These are phyloP conservation scores for Margaritispora aquatica DNA, from an alignment of 495 filamentous ascomycete genomes.

Conservation along the genomic window DNA sequence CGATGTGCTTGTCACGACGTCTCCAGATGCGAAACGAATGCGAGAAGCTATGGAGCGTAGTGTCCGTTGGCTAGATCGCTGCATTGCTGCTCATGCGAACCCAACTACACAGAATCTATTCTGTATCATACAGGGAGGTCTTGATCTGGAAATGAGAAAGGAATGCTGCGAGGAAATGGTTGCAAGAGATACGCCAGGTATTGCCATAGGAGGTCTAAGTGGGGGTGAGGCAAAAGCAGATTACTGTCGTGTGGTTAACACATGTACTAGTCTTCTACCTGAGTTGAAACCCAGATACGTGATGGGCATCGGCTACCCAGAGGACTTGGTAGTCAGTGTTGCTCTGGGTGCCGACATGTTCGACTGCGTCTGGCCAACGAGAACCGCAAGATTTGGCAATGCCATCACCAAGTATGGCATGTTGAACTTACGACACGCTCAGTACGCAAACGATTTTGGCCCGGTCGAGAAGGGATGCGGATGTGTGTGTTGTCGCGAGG, in stretches of 20 bases:
- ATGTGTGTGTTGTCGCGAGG: conserved; percentile 66
- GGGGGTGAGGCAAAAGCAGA: conserved; percentile 66
- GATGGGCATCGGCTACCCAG: conserved; percentile 97
- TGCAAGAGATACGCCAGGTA: conserved; percentile 83
- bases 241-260: conserved; percentile 62
- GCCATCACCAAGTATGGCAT: conserved; percentile 77
- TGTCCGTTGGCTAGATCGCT: conserved; percentile 97
- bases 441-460: conserved; percentile 70
- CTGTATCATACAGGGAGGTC: conserved; percentile 94
- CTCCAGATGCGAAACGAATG: conserved; percentile 79
- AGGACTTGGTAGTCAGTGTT: conserved; percentile 86
- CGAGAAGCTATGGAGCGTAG: conserved; percentile 92
- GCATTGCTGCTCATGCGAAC: conserved; percentile 84
- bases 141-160: conserved; percentile 82
- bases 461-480: conserved; percentile 77
- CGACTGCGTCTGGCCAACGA: conserved; percentile 97
- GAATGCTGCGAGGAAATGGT: conserved; percentile 90
- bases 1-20: conserved; percentile 93
- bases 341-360: conserved; percentile 98
- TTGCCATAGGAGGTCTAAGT: conserved; percentile 91
- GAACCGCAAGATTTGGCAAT: conserved; percentile 93
- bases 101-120: conserved; percentile 88
- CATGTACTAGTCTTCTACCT: conserved; percentile 79
- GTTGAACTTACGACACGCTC: conserved; percentile 74
- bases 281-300: conserved; percentile 93